Evolutionary conservation across 768 basidiomycete species (phyloP).

Genomic region (Trametes cinnabarina): DNA sequence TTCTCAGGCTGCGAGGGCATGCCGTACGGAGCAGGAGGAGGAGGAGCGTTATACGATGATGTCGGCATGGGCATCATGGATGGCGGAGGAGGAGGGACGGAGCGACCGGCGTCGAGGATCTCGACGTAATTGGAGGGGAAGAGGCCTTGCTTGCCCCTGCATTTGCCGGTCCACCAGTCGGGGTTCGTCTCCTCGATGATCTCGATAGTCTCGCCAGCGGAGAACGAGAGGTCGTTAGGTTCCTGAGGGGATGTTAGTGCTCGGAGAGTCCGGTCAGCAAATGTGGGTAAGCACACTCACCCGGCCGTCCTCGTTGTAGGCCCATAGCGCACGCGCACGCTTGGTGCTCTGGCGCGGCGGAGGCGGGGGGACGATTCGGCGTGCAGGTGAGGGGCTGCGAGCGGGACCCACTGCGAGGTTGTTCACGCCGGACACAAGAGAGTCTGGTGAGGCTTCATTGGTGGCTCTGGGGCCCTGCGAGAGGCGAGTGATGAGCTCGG

Average conservation of each 20-base stretch:
- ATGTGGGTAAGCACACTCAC: slow-evolving; percentile 32
- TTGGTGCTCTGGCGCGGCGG: slow-evolving; percentile 18
- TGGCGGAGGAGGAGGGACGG: slow-evolving; percentile 21
- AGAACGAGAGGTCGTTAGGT: slow-evolving; percentile 76
- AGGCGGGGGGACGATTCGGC: slow-evolving; percentile 20
- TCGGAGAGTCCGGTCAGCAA: background rate
- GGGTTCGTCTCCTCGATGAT: slow-evolving; percentile 75
- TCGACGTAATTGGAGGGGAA: slow-evolving; percentile 80
- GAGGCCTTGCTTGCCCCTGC: slow-evolving; percentile 64
- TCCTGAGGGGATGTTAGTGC: slow-evolving; percentile 45
- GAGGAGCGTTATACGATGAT: slow-evolving; percentile 13
- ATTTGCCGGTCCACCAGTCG: slow-evolving; percentile 84
- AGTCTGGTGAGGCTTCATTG: background rate
- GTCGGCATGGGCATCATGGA: slow-evolving; percentile 9
- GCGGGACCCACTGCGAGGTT: slow-evolving; percentile 18
- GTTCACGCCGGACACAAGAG: slow-evolving; percentile 18
- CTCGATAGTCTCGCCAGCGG: slow-evolving; percentile 72
- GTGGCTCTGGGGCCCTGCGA: slow-evolving; percentile 21
- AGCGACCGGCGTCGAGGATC: slow-evolving; percentile 38
- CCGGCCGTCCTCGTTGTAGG: slow-evolving; percentile 58
- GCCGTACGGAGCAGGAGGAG: slow-evolving; percentile 39
- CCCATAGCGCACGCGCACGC: slow-evolving; percentile 60
- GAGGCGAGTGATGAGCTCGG: slow-evolving; percentile 40
- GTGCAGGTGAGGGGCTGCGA: slow-evolving; percentile 15
- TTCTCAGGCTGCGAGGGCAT: slow-evolving; percentile 30